phyloP scores from a whole-genome alignment of 148 eudicot species.

The Oxyria digyna region DNA sequence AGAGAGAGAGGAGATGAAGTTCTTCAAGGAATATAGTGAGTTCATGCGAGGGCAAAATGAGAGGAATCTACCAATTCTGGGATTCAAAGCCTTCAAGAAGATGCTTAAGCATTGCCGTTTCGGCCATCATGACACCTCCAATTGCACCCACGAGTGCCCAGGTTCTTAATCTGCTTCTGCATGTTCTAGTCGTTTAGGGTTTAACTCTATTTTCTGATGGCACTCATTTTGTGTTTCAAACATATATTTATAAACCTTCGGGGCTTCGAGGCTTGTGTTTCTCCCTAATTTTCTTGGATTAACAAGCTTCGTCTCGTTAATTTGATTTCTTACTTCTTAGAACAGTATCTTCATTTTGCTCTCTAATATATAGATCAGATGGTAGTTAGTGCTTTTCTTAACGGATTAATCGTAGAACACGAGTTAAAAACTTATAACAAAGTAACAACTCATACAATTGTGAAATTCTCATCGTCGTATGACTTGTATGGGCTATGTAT shows the following conservation, averaged over 20 bases:
- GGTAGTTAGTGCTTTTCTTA: too few species aligned
- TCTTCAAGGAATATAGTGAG: conserved; percentile 72
- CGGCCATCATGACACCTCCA: not conserved
- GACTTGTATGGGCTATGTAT: not conserved
- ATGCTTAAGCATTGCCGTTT: conserved; percentile 57
- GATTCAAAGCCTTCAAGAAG: conserved; percentile 82
- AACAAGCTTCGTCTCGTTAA: too few species aligned
- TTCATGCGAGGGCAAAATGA: conserved; percentile 61
- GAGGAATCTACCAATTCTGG: conserved; percentile 52
- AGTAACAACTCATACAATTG: not conserved
- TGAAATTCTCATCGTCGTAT: not conserved
- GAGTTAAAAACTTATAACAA: not conserved
- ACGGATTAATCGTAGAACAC: too few species aligned
- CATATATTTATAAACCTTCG: not conserved
- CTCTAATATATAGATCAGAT: not conserved
- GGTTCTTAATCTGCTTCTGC: conserved; percentile 9
- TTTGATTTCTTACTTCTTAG: too few species aligned
- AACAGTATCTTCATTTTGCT: not conserved
- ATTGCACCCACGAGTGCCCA: conserved; percentile 27
- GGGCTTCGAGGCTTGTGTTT: not conserved
- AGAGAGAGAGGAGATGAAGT: conserved; percentile 44
- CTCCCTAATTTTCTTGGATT: not conserved
- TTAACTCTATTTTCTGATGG: not conserved
- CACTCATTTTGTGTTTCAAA: not conserved
- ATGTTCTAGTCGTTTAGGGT: not conserved